A percentile compares a stretch with the other conserved stretches of the same genome.
phyloP scores from a whole-genome alignment of 139 green algal species.

The Chlamydomonas schloesseri region DNA sequence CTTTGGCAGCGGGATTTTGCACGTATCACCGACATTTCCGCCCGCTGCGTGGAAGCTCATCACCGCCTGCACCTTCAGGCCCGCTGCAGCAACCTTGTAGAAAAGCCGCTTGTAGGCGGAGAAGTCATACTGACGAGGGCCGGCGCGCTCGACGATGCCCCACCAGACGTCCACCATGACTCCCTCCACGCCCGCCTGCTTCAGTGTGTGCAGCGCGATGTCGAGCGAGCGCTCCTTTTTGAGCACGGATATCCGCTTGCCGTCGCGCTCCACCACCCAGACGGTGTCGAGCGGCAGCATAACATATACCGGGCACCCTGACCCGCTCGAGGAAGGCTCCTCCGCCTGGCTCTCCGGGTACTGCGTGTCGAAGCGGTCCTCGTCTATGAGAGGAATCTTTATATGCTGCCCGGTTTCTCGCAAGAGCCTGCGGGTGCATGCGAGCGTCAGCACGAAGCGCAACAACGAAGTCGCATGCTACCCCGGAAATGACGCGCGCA shows the following conservation, averaged over 20 bases:
- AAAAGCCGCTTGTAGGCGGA: conserved; percentile 82
- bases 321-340: conserved; percentile 23
- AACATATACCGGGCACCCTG: conserved; percentile 92
- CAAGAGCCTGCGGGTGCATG: conserved; percentile 51
- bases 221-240: conserved; percentile 89
- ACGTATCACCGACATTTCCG: conserved; percentile 94
- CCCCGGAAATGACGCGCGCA: neutral
- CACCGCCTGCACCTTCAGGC: conserved; percentile 84
- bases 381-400: conserved; percentile 51
- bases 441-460: neutral
- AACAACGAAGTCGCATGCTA: neutral
- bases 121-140: conserved; percentile 88
- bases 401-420: conserved; percentile 54
- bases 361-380: conserved; percentile 52
- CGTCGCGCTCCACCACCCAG: conserved; percentile 91
- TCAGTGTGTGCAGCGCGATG: conserved; percentile 86
- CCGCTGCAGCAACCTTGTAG: conserved; percentile 65
- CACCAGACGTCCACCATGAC: conserved; percentile 97
- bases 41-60: conserved; percentile 95
- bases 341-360: conserved; percentile 44
- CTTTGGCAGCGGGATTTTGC: conserved; percentile 91
- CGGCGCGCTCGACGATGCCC: conserved; percentile 86
- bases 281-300: conserved; percentile 99
- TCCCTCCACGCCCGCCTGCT: conserved; percentile 89
- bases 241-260: conserved; percentile 72